A percentile compares a stretch with the other conserved stretches of the same genome.
phyloP scores from a whole-genome alignment of 345 rosid species.

The Boechera divaricarpa region DNA sequence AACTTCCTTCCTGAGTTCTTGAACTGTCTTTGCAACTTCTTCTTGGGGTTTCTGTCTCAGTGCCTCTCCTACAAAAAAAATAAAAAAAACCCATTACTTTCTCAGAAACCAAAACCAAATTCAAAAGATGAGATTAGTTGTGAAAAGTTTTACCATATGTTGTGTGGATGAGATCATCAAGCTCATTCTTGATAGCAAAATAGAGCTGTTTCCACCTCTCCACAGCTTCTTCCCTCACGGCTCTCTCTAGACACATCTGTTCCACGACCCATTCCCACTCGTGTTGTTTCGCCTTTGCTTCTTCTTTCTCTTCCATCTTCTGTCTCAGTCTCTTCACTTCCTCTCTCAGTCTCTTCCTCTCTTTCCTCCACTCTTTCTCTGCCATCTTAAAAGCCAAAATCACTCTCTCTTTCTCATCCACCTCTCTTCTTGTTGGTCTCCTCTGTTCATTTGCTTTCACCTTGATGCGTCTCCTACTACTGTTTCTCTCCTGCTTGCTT shows the following conservation, averaged over 20 bases:
- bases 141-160: conserved; percentile 47
- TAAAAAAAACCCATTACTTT: background rate
- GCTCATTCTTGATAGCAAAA: conserved; percentile 82
- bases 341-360: conserved; percentile 68
- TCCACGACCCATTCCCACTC: conserved; percentile 54
- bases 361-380: conserved; percentile 73
- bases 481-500: conserved; percentile 51
- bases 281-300: conserved; percentile 43
- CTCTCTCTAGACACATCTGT: conserved; percentile 73
- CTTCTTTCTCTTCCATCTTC: conserved; percentile 55
- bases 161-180: conserved; percentile 75
- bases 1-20: conserved; percentile 67
- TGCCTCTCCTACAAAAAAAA: conserved; percentile 48
- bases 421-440: conserved; percentile 54
- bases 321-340: conserved; percentile 63
- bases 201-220: conserved; percentile 88
- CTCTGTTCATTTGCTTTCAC: conserved; percentile 53
- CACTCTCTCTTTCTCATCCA: conserved; percentile 57
- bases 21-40: conserved; percentile 46
- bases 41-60: conserved; percentile 54
- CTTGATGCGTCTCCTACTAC: conserved; percentile 35
- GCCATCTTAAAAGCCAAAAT: conserved; percentile 51
- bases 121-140: conserved; percentile 20
- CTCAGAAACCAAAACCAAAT: background rate
- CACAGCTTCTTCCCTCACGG: conserved; percentile 69